A percentile compares a stretch with the other conserved stretches of the same genome.
Conservation (phyloP, 139 green algal species). For the Coccomyxa sp. region DNA sequence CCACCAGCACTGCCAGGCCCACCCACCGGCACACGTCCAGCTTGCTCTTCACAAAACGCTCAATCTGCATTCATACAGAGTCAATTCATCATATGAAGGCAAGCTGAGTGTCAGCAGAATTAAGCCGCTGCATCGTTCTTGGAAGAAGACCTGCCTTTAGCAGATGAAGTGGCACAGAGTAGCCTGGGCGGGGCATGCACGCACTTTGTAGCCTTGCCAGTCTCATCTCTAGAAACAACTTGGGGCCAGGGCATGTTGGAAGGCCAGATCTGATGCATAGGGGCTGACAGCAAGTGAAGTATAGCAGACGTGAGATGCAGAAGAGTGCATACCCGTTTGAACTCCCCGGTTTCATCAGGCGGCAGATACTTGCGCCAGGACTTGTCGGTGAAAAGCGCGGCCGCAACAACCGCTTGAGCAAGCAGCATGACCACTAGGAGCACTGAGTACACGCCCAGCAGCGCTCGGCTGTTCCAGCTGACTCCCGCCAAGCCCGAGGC, state of each 20-base stretch:
- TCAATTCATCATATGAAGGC: background rate
- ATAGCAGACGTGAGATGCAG: background rate
- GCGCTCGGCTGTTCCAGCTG: conserved; percentile 10
- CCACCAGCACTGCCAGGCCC: conserved; percentile 13
- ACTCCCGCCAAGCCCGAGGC: conserved; percentile 12
- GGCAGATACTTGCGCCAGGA: conserved; percentile 25
- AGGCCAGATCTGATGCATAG: background rate
- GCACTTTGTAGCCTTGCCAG: too few relatives aligned
- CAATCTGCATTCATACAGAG: conserved; percentile 12
- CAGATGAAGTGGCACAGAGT: too few relatives aligned
- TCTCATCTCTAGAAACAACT: too few relatives aligned
- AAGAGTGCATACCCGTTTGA: conserved; percentile 1
- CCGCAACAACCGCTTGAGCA: conserved; percentile 4
- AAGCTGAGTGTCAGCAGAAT: too few relatives aligned
- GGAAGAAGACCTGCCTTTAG: too few relatives aligned
- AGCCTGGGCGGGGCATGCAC: too few relatives aligned
- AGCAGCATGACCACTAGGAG: conserved; percentile 25
- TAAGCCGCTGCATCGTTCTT: too few relatives aligned
- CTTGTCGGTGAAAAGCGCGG: conserved; percentile 23
- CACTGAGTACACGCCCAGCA: conserved; percentile 21
- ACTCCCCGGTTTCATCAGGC: conserved; percentile 25
- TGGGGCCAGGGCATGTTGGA: background rate
- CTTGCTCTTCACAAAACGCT: conserved; percentile 9
- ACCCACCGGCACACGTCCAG: conserved; percentile 20
- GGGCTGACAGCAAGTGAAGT: background rate